A percentile compares a stretch with the other conserved stretches of the same genome.
phyloP scores from a whole-genome alignment of 106 monocot species.

The Vanilla planifolia region DNA sequence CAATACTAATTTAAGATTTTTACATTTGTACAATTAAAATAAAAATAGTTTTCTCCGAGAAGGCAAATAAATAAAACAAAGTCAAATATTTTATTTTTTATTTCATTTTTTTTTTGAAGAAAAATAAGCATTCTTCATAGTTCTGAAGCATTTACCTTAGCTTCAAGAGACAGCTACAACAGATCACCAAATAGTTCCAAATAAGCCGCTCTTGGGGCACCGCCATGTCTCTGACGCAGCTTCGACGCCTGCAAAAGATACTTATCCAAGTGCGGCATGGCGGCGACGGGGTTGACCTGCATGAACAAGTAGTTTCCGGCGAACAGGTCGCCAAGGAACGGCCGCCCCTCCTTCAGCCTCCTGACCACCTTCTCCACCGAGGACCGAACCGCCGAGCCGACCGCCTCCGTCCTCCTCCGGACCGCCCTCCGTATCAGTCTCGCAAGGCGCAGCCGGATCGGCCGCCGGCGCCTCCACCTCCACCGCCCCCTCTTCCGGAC shows the following conservation, averaged over 20 bases:
- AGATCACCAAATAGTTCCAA: background rate
- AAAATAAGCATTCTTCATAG: no score
- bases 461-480: slow-evolving; percentile 15
- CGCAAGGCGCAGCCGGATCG: slow-evolving; percentile 17
- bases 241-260: background rate
- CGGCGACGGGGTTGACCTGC: slow-evolving; percentile 34
- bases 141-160: no score
- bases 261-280: slow-evolving; percentile 13
- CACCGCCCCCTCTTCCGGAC: slow-evolving; percentile 5
- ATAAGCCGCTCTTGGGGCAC: background rate
- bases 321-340: slow-evolving; percentile 32
- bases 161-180: background rate
- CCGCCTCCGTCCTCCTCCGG: slow-evolving; percentile 19
- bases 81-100: no score
- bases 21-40: no score
- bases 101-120: no score
- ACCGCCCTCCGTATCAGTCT: slow-evolving; percentile 10
- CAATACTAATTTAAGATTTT: no score
- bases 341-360: slow-evolving; percentile 40
- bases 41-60: no score
- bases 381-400: slow-evolving; percentile 9
- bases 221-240: background rate
- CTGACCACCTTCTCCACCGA: slow-evolving; percentile 14
- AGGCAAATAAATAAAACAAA: no score
- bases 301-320: slow-evolving; percentile 56